Conservation (phyloP, 2,329 filamentous ascomycete genomes). For the Fusarium tanahbumbuense region DNA sequence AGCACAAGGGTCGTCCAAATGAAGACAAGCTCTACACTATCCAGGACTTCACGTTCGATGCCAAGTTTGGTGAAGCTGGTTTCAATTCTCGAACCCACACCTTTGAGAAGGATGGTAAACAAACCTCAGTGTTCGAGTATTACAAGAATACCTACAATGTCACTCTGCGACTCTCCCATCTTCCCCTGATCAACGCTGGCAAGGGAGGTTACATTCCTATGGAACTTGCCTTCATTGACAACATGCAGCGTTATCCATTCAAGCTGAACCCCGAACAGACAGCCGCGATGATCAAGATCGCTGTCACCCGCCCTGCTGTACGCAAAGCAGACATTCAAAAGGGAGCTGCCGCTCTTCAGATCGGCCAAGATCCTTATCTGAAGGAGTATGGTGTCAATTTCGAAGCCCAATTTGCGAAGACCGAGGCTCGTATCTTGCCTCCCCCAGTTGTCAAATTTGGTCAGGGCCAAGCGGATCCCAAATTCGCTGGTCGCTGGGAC, state of each 20-base stretch:
- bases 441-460: slow-evolving; percentile 79
- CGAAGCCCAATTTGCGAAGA: slow-evolving; percentile 69
- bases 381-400: slow-evolving; percentile 80
- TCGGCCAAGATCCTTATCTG: slow-evolving; percentile 78
- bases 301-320: slow-evolving; percentile 78
- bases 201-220: slow-evolving; percentile 69
- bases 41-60: slow-evolving; percentile 61
- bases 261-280: slow-evolving; percentile 76
- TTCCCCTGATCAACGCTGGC: slow-evolving; percentile 70
- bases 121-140: slow-evolving; percentile 64
- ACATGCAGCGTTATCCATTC: slow-evolving; percentile 70
- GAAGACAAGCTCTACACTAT: slow-evolving; percentile 64
- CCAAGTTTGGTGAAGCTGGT: slow-evolving; percentile 58
- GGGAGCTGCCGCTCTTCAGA: slow-evolving; percentile 68
- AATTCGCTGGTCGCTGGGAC: slow-evolving; percentile 83
- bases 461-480: slow-evolving; percentile 68
- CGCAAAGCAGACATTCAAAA: slow-evolving; percentile 74
- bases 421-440: slow-evolving; percentile 76
- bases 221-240: slow-evolving; percentile 66
- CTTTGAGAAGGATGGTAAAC: slow-evolving; percentile 65
- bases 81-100: slow-evolving; percentile 63
- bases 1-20: slow-evolving; percentile 60
- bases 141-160: slow-evolving; percentile 67
- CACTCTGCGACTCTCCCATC: slow-evolving; percentile 57
- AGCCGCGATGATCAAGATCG: slow-evolving; percentile 89